Conservation (phyloP, 2,329 filamentous ascomycete genomes). For the Ceratocystis diversiconidia region DNA sequence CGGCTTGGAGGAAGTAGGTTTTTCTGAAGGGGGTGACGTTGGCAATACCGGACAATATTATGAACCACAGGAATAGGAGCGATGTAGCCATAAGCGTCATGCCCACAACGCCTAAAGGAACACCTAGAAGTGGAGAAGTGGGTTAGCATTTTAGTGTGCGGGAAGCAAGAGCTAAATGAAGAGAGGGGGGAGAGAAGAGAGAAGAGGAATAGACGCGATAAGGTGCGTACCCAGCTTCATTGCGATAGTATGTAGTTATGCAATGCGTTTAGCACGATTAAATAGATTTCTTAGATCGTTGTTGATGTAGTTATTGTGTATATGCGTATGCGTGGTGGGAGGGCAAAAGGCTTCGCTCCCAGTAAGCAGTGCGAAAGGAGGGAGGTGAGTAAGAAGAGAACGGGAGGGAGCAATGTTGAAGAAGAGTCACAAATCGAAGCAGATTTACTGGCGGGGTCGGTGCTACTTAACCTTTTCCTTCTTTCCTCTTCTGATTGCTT, state of each 20-base stretch:
- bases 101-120: slow-evolving; percentile 15
- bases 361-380: background rate
- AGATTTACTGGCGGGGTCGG: background rate
- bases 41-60: slow-evolving; percentile 43
- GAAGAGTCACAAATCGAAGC: background rate
- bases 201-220: background rate
- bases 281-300: background rate
- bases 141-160: background rate
- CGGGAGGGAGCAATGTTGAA: background rate
- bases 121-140: background rate
- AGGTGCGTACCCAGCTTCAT: background rate
- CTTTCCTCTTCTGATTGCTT: background rate
- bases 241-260: background rate
- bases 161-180: background rate
- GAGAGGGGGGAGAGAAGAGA: background rate
- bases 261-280: background rate
- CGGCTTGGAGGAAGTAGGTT: slow-evolving; percentile 75
- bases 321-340: background rate
- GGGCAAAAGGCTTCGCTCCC: background rate
- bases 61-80: slow-evolving; percentile 42
- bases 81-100: slow-evolving; percentile 37
- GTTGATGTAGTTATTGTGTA: background rate
- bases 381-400: background rate
- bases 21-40: slow-evolving; percentile 44
- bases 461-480: slow-evolving; percentile 5